These are phyloP conservation scores for Talaromyces islandicus DNA, from an alignment of 2,329 filamentous ascomycete genomes.

Conservation along the genomic window DNA sequence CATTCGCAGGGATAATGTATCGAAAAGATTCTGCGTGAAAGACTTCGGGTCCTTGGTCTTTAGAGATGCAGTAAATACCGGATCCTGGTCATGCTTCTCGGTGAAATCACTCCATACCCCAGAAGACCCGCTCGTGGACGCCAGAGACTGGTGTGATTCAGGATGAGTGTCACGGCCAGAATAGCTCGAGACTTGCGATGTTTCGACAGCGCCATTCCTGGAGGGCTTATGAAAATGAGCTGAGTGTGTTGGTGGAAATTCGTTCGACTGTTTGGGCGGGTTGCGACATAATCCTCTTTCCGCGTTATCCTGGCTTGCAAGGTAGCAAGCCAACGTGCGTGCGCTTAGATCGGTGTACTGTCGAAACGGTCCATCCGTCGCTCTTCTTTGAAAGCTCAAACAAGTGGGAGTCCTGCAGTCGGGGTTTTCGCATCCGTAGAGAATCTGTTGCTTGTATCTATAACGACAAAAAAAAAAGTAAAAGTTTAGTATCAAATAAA, in stretches of 20 bases:
- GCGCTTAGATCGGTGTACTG: conserved; percentile 78
- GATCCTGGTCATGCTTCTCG: conserved; percentile 14
- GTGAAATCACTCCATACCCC: conserved; percentile 2
- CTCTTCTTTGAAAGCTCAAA: conserved; percentile 67
- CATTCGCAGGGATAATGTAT: conserved; percentile 40
- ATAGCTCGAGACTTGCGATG: neutral
- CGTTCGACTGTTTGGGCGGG: conserved; percentile 22
- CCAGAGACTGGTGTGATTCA: neutral
- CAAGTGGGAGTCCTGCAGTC: conserved; percentile 71
- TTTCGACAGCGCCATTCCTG: neutral
- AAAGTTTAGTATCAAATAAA: neutral
- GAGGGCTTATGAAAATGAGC: conserved; percentile 16
- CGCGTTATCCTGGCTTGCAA: conserved; percentile 74
- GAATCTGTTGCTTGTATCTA: conserved; percentile 76
- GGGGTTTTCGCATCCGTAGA: conserved; percentile 66
- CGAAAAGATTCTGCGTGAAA: conserved; percentile 55
- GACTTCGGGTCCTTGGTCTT: conserved; percentile 53
- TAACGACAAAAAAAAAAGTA: neutral
- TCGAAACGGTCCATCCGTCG: conserved; percentile 63
- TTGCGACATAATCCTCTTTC: conserved; percentile 62
- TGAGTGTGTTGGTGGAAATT: conserved; percentile 20
- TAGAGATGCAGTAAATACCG: conserved; percentile 18
- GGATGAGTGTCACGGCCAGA: neutral
- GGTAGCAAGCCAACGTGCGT: conserved; percentile 69
- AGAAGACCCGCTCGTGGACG: neutral